Base-by-base conservation (phyloP, 2,329 filamentous ascomycete species). In the Alternaria longipes region DNA sequence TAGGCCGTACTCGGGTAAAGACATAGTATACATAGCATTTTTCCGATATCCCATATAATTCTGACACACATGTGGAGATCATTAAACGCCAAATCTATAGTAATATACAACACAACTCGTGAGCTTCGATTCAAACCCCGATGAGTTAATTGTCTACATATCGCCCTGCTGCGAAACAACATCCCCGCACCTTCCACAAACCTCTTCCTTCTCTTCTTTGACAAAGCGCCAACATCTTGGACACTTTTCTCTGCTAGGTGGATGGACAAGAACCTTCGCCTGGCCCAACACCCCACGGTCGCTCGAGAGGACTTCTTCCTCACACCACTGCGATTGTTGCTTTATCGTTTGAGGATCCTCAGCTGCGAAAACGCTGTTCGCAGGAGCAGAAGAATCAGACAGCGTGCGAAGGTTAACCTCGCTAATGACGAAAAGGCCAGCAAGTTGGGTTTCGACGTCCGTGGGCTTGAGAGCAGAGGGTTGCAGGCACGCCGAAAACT, bases 181-280 rank as follows among this genome's bases (percentile, higher is more conserved):
- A 12, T 87, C 85, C 30, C 89, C 87, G 76, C 94, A 98, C 73
- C 93, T 84, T 50, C 78, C 80, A 78, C 94, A 98, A 18, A 97
- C 80, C 40, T 81, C 78, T 18, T 91, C 87, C 68, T 90, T 84
- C 49, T 80, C 79, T n/a, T 85, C 82, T n/a, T 91, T 89, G 24
- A 91, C 84, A 77, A 92, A 97, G 63, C 91, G 87, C 95, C 95
- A 99, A 80, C 95, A 99, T 52, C 95, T 85, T 1, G 87, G 84
- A 76, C 95, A 99, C 78, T 98, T 99, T 47, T 84, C 80, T 12
- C 81, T 78, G 14, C 77, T 76, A 0, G 89, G 84, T 9, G 84
- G 80, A 49, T 77, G 62, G 5, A 82, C 74, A 40, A 70, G 65
- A 22, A 71, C 77, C 55, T 34, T 72, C 45, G 62, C 75, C 22